A percentile compares a stretch with the other conserved stretches of the same genome.
These are phyloP conservation scores for Haplosporangium sp. DNA, from an alignment of 371 early-diverging fungal genomes.

Conservation along the genomic window DNA sequence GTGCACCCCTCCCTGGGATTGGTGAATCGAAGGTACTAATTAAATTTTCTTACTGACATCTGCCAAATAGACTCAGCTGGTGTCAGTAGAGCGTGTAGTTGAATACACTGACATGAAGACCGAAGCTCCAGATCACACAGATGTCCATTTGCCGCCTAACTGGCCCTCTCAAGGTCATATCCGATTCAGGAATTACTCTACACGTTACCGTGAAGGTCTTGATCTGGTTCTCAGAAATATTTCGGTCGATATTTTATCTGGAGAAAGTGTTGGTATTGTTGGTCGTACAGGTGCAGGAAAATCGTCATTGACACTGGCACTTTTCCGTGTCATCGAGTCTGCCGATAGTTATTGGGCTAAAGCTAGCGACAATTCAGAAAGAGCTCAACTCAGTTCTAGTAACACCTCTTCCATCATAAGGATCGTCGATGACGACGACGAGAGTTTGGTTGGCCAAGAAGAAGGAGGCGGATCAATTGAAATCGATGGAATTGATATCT, in stretches of 20 bases:
- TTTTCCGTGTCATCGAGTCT: constrained; percentile 83
- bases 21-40: not conserved
- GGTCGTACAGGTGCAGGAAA: constrained; percentile 79
- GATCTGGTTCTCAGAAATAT: constrained; percentile 75
- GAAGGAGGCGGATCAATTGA: constrained; percentile 67
- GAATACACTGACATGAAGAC: constrained; percentile 85
- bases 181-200: constrained; percentile 66
- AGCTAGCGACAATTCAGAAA: constrained; percentile 21
- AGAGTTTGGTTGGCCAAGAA: constrained; percentile 61
- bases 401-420: too few species aligned
- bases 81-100: constrained; percentile 87
- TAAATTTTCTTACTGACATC: not conserved
- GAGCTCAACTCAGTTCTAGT: not conserved
- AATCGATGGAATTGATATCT: constrained; percentile 78
- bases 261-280: constrained; percentile 27
- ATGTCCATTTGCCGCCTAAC: constrained; percentile 30
- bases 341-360: constrained; percentile 45
- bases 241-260: constrained; percentile 34
- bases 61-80: constrained; percentile 72
- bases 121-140: constrained; percentile 61
- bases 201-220: constrained; percentile 19
- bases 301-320: constrained; percentile 69
- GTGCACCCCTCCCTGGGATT: too few species aligned
- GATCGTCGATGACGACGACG: not conserved
- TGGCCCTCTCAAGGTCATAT: constrained; percentile 70